Percentiles rank a stretch among this genome's conserved stretches.
These are phyloP conservation scores for Sesbania bispinosa DNA, from an alignment of 306 rosid species.

Conservation along the genomic window DNA sequence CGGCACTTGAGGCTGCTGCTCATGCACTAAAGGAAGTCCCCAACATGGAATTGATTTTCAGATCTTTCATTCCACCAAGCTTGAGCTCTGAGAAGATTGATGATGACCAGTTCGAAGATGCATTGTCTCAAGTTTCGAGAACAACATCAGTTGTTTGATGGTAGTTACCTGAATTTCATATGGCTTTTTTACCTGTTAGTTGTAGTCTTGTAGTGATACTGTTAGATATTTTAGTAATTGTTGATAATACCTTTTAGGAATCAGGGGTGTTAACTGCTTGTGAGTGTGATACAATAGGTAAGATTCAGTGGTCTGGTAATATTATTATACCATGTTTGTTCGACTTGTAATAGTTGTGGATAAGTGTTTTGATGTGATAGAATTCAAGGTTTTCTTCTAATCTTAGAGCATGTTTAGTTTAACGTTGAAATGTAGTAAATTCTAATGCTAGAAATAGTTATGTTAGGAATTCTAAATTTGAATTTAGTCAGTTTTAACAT, in stretches of 20 bases:
- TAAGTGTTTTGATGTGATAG: not conserved
- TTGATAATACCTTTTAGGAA: slow-evolving; percentile 38
- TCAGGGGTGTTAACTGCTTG: slow-evolving; percentile 9
- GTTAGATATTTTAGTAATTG: slow-evolving; percentile 30
- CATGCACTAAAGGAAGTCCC: slow-evolving; percentile 52
- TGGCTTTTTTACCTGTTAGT: not conserved
- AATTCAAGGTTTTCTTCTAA: not conserved
- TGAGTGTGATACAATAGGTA: slow-evolving; percentile 5
- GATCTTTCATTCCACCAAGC: slow-evolving; percentile 71
- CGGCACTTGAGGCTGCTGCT: slow-evolving; percentile 62
- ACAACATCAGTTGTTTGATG: slow-evolving; percentile 46
- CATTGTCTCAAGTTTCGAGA: slow-evolving; percentile 64
- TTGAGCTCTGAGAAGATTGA: slow-evolving; percentile 68
- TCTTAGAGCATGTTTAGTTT: no score
- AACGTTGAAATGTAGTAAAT: no score
- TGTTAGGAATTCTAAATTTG: no score
- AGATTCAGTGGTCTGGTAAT: slow-evolving; percentile 21
- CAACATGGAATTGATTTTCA: slow-evolving; percentile 63
- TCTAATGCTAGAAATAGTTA: no score
- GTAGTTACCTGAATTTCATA: slow-evolving; percentile 16
- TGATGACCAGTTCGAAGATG: slow-evolving; percentile 68
- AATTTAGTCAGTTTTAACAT: no score
- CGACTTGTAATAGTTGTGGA: slow-evolving; percentile 7
- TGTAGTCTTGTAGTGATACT: slow-evolving; percentile 14
- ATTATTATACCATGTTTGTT: not conserved